Base-by-base conservation (phyloP, 257 asterid species). In the Solanum peruvianum region DNA sequence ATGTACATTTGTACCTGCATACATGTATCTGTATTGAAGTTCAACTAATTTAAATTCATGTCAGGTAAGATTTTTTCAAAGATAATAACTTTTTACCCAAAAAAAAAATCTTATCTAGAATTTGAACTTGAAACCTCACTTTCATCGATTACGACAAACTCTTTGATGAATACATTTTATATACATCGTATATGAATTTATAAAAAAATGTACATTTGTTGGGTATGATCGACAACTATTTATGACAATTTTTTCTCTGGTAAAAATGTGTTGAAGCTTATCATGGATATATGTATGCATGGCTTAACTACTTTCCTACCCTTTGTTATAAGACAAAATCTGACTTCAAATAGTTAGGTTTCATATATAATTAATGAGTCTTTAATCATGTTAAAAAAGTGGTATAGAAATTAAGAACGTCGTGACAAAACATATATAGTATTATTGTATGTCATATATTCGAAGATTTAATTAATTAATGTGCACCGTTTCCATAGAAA, bases 31-130 rank as follows among this genome's bases (percentile, higher is more conserved):
- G 11, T 52, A 52, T 52, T 56, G 9, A 1, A 18, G 64, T 56
- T 7, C 25, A 56, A 56, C 4, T 56, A 56, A 56, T 56, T 56
- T 11, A 2, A 7, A 56, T 56, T 18, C 11, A 56, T 11, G 25
- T 0, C 2, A 52, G 9, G 0, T 52, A 52, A 3, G 9, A 18
- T 18, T 1, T 52, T 52, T 52, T 16, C 2, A 52, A 52, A 0
- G 0, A 6, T 52, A 52, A 52, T 4, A 52, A 18, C 4, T 52
- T 18, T 52, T 7, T 18, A 52, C 4, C 60, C 0, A 5, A 16
- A 16, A 15, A 16, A 52, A 0, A 6, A 52, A 52, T 16, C 10
- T 6, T 56, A 18, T 16, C 2, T 2, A 18, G 3, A 18, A 56
- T 56, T 20, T 7, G 2, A 56, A 56, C 11, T 56, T 1, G 64